Conservation (phyloP, 306 rosid genomes). For the Astragalus glycyphyllos region DNA sequence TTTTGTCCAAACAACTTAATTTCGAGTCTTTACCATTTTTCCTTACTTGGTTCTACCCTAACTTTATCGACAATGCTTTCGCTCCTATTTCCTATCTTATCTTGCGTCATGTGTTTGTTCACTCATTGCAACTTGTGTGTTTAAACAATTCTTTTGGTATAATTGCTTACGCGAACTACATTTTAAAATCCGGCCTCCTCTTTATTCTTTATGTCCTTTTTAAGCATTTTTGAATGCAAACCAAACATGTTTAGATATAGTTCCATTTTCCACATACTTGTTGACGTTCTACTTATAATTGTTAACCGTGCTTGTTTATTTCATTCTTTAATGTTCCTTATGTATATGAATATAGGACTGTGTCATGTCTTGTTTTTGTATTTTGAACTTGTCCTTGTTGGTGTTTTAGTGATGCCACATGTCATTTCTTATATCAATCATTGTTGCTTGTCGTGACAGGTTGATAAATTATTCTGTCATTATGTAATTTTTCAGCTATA, state of each 20-base stretch:
- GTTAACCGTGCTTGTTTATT: background rate
- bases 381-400: background rate
- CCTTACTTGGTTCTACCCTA: background rate
- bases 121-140: background rate
- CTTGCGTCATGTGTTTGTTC: background rate
- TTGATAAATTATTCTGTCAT: constrained; percentile 9
- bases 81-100: background rate
- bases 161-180: too few relatives aligned
- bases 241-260: background rate
- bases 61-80: background rate
- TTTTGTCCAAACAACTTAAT: background rate
- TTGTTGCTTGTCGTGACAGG: constrained; percentile 20
- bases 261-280: background rate
- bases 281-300: constrained; percentile 11
- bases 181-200: background rate
- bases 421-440: constrained; percentile 5
- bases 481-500: background rate
- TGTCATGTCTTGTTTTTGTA: background rate
- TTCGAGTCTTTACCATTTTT: background rate
- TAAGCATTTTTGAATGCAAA: background rate
- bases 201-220: too few relatives aligned
- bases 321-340: background rate
- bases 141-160: background rate
- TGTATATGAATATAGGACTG: constrained; percentile 11
- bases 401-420: background rate